Evolutionary conservation across 2,329 filamentous ascomycete genomes (phyloP), one percentile per base, ranked within the genome.

Genomic region (Alternaria hordeiaustralica): DNA sequence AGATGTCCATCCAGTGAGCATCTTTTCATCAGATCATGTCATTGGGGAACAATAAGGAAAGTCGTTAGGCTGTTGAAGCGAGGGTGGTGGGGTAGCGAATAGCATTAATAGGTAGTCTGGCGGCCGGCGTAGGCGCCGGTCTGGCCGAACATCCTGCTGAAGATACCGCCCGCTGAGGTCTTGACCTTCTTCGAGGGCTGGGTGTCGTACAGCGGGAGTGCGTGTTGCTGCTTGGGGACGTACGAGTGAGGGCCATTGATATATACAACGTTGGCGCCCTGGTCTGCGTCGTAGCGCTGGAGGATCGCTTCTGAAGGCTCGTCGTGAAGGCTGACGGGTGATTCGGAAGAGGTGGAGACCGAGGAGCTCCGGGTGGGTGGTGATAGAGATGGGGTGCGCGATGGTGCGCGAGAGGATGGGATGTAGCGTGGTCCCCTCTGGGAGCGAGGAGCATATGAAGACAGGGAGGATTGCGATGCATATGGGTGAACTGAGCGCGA

Each of bases 321-420:
- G 20, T 78, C 75, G 20, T 69, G 71, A 65, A 79, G 74, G 71
- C 76, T 79, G 30, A 71, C 67, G 43, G 79, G 76, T 13, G 76
- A 80, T 47, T 74, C 72, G 6, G 75, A 77, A 23, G 73, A 72
- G 8, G 71, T 71, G 8, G 77, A 79, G 57, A 73, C 71, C 2
- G 77, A 77, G n/a, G 76, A 78, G 73, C 77, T 79, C 63, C 79
- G 78, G 18, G 81, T 81, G 9, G 83, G 82, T 64, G 83, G 83
- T 33, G 83, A 85, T 28, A 85, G 78, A 41, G 83, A 85, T 55
- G 83, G 83, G 21, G 82, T 84, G 66, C 83, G 79, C n/a, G 83
- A 84, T 28, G 81, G 71, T 12, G 77, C 78, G 41, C 75, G 73
- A 66, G 80, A 70, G 57, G 77, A 75, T 60, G 72, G 60, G 63